These are phyloP conservation scores for Alternaria triticimaculans DNA, from an alignment of 2,329 filamentous ascomycete genomes.

Conservation along the genomic window DNA sequence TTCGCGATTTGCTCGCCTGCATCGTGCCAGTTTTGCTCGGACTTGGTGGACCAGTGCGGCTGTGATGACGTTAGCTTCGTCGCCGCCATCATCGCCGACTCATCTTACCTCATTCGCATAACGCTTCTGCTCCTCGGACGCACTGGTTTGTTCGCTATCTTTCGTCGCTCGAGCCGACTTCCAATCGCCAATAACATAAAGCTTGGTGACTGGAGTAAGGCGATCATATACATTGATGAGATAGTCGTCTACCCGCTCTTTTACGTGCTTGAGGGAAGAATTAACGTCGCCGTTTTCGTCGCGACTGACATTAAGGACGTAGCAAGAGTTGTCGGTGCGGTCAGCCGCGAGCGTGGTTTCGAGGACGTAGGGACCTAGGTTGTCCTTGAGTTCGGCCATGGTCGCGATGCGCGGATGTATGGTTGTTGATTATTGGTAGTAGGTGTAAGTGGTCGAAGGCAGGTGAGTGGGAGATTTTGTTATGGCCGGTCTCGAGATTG, in stretches of 20 bases:
- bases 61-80: neutral
- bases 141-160: neutral
- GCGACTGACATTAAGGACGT: slow-evolving; percentile 27
- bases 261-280: slow-evolving; percentile 19
- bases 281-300: slow-evolving; percentile 11
- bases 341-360: slow-evolving; percentile 17
- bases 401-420: neutral
- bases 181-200: slow-evolving; percentile 39
- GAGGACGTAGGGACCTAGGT: slow-evolving; percentile 22
- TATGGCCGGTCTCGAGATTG: neutral
- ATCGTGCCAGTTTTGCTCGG: slow-evolving; percentile 23
- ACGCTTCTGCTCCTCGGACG: neutral
- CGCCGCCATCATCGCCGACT: too few relatives aligned
- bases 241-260: slow-evolving; percentile 8
- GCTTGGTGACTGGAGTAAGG: slow-evolving; percentile 18
- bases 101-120: neutral
- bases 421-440: neutral
- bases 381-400: slow-evolving; percentile 22
- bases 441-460: neutral
- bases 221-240: slow-evolving; percentile 5
- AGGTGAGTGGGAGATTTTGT: neutral
- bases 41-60: neutral
- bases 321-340: slow-evolving; percentile 8
- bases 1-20: slow-evolving; percentile 22
- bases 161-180: neutral